Percentiles rank a stretch among this genome's conserved stretches.
Evolutionary conservation across 192 early-diverging fungal genomes (phyloP).

Genomic region (Podila epicladia): DNA sequence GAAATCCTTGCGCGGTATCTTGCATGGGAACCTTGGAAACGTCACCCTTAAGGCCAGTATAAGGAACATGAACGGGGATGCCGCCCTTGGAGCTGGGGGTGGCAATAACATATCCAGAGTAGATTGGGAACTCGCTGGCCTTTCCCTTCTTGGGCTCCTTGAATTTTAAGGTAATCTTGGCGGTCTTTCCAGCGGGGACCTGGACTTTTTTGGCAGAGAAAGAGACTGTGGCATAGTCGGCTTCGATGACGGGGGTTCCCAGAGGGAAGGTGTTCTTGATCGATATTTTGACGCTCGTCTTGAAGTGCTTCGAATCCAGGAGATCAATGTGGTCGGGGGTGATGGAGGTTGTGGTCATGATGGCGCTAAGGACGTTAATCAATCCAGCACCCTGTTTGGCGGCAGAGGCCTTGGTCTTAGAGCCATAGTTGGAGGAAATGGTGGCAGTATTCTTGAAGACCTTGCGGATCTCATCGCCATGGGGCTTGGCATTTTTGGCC

Average conservation of each 20-base stretch:
- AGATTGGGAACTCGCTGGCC: conserved; percentile 15
- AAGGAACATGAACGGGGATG: conserved; percentile 27
- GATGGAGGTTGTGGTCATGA: conserved; percentile 61
- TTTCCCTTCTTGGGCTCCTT: conserved; percentile 39
- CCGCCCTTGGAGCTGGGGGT: conserved; percentile 8
- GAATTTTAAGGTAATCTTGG: conserved; percentile 44
- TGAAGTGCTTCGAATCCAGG: conserved; percentile 52
- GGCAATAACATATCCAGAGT: conserved; percentile 12
- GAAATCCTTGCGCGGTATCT: conserved; percentile 12
- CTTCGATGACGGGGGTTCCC: conserved; percentile 18
- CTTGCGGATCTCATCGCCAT: conserved; percentile 15
- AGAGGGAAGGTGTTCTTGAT: conserved; percentile 51
- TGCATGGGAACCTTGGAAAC: conserved; percentile 20
- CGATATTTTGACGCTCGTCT: conserved; percentile 24
- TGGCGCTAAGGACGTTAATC: conserved; percentile 69
- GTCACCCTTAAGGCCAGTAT: conserved; percentile 19
- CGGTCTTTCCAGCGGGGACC: conserved; percentile 24
- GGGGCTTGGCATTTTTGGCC: conserved; percentile 9
- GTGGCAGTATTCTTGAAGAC: conserved; percentile 20
- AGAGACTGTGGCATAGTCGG: conserved; percentile 40
- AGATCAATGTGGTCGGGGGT: conserved; percentile 64
- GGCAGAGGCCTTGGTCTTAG: conserved; percentile 49
- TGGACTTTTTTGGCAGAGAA: conserved; percentile 26
- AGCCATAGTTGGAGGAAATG: conserved; percentile 14
- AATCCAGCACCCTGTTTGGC: conserved; percentile 75